Percentiles rank a stretch among this genome's conserved stretches.
These are phyloP conservation scores for Trichophyton mentagrophytes DNA, from an alignment of 2,329 filamentous ascomycete genomes.

Conservation along the genomic window DNA sequence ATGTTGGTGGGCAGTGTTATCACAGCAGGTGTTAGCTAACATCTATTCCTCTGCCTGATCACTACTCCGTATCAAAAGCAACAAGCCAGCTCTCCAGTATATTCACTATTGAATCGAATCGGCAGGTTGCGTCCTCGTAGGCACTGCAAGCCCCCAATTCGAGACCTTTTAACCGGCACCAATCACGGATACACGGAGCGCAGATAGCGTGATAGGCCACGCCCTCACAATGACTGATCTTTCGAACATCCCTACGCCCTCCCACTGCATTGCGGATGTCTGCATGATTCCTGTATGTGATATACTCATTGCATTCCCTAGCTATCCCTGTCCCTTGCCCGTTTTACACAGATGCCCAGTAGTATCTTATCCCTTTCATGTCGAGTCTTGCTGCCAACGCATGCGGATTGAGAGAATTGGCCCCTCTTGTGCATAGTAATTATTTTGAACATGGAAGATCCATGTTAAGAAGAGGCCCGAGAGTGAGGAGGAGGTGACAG, in stretches of 20 bases:
- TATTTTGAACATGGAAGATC: not conserved
- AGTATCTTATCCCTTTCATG: not conserved
- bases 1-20: too few species aligned
- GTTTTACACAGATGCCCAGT: not conserved
- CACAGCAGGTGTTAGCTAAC: not conserved
- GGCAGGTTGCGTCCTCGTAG: not conserved
- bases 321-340: not conserved
- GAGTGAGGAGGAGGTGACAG: not conserved
- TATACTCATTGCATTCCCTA: not conserved
- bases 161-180: not conserved
- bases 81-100: not conserved
- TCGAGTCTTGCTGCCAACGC: too few species aligned
- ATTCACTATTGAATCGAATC: not conserved
- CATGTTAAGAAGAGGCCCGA: not conserved
- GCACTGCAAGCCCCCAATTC: not conserved
- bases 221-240: not conserved
- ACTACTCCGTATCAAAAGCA: not conserved
- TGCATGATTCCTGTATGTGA: conserved; percentile 66
- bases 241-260: conserved; percentile 44
- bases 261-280: conserved; percentile 74
- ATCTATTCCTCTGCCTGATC: not conserved
- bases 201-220: not conserved
- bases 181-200: not conserved
- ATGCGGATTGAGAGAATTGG: too few species aligned
- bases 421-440: not conserved